Evolutionary conservation across 495 filamentous ascomycete species (phyloP).

Genomic region (Xylona heveae): DNA sequence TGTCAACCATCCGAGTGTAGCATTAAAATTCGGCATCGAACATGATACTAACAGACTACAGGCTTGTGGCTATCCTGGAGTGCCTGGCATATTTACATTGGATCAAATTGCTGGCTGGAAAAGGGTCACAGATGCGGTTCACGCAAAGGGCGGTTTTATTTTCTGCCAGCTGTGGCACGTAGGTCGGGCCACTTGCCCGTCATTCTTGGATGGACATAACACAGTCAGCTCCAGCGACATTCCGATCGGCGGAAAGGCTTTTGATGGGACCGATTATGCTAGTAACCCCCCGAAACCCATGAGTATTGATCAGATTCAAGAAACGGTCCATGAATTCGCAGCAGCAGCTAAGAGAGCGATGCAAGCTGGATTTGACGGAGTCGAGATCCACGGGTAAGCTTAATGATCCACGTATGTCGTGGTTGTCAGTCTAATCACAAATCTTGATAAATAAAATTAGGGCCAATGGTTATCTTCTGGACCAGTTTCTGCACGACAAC

Average conservation of each 20-base stretch:
- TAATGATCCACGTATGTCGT: too few relatives aligned
- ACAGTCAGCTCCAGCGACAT: constrained; percentile 9
- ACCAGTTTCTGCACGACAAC: constrained; percentile 48
- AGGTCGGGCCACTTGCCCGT: constrained; percentile 8
- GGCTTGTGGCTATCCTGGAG: constrained; percentile 11
- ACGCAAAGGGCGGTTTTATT: constrained; percentile 10
- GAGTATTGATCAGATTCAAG: constrained; percentile 10
- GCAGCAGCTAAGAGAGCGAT: constrained; percentile 9
- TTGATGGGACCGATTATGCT: constrained; percentile 8
- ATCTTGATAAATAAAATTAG: constrained; percentile 5
- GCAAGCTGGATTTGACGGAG: constrained; percentile 7
- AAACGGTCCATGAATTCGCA: constrained; percentile 8
- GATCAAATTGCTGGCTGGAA: constrained; percentile 10
- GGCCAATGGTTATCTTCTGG: constrained; percentile 54
- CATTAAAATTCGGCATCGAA: too few relatives aligned
- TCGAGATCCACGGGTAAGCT: neutral
- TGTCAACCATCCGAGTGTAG: too few relatives aligned
- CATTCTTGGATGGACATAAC: constrained; percentile 7
- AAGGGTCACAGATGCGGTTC: constrained; percentile 11
- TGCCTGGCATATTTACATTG: constrained; percentile 8
- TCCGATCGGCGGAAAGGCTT: constrained; percentile 9
- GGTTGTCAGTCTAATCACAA: too few relatives aligned
- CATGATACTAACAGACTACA: neutral
- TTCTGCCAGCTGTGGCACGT: constrained; percentile 11
- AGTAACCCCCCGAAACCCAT: constrained; percentile 8